phyloP scores from a whole-genome alignment of 2,329 filamentous ascomycete species.

The Penicillium verrucosum region DNA sequence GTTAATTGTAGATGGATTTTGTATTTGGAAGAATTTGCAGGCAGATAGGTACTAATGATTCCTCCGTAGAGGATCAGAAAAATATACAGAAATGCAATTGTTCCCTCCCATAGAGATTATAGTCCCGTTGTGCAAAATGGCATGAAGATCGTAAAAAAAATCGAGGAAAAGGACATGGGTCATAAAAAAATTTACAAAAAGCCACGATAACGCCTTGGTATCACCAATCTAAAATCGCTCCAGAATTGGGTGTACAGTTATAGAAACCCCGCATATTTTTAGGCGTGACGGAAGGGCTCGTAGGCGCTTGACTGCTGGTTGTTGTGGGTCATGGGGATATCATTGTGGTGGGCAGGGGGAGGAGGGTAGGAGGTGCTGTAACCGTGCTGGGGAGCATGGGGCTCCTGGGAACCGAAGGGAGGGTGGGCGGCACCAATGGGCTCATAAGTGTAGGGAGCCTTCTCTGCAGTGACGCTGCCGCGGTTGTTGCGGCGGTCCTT shows the following conservation, averaged over 20 bases:
- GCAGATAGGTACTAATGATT: neutral
- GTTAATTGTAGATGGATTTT: neutral
- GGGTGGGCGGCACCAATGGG: slow-evolving; percentile 42
- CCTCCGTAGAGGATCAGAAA: neutral
- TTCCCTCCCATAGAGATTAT: neutral
- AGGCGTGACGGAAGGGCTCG: slow-evolving; percentile 40
- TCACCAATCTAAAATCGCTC: slow-evolving; percentile 22
- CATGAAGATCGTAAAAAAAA: slow-evolving; percentile 14
- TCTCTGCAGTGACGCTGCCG: slow-evolving; percentile 52
- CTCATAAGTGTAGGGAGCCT: slow-evolving; percentile 61
- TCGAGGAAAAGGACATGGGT: slow-evolving; percentile 2
- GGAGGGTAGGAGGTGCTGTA: slow-evolving; percentile 30
- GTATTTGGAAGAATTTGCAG: neutral
- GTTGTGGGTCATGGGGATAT: slow-evolving; percentile 27
- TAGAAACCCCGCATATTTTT: slow-evolving; percentile 11
- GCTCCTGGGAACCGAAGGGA: slow-evolving; percentile 18
- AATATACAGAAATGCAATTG: slow-evolving; percentile 5
- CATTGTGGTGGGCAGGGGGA: slow-evolving; percentile 16
- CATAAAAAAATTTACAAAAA: slow-evolving; percentile 14
- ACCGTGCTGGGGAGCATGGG: neutral
- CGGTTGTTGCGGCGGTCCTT: slow-evolving; percentile 37
- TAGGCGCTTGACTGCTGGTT: slow-evolving; percentile 30
- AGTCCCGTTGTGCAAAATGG: neutral
- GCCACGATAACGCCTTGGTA: slow-evolving; percentile 20
- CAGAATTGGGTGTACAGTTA: slow-evolving; percentile 7